Percentiles rank a stretch among this genome's conserved stretches.
phyloP scores from a whole-genome alignment of 139 green algal genomes.

The Chlamydomonas sp. region DNA sequence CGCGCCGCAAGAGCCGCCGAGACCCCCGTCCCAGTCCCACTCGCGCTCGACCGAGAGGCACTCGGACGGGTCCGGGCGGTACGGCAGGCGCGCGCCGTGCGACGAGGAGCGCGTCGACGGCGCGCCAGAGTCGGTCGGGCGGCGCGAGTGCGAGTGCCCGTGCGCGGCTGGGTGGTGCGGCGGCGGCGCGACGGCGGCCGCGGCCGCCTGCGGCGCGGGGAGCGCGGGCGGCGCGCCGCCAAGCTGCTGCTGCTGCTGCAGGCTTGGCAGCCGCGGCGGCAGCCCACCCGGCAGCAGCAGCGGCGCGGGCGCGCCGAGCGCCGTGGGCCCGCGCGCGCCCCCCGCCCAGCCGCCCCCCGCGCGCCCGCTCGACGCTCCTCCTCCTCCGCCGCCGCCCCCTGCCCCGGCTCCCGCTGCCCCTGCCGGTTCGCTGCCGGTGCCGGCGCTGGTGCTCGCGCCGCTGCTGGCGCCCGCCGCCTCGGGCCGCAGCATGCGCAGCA shows the following conservation, averaged over 20 bases:
- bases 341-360: no score
- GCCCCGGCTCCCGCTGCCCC: constrained; percentile 8
- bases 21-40: constrained; percentile 30
- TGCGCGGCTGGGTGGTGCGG: no score
- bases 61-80: constrained; percentile 12
- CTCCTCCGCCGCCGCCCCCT: background rate
- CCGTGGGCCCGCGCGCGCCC: no score
- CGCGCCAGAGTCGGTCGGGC: no score
- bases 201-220: no score
- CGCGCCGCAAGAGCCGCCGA: no score
- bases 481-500: constrained; percentile 35
- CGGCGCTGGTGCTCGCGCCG: constrained; percentile 17
- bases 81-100: background rate
- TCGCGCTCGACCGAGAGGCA: constrained; percentile 41
- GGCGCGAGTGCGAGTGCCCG: no score
- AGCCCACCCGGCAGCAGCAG: no score
- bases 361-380: constrained; percentile 6
- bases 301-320: no score
- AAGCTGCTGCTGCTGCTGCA: constrained; percentile 15
- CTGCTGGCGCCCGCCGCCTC: constrained; percentile 2
- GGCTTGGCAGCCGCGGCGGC: no score
- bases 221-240: background rate
- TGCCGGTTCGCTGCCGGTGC: constrained; percentile 1
- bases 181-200: no score
- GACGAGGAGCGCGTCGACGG: no score